Evolutionary conservation across 176 grass and related monocot species (phyloP), one percentile per base, ranked within the genome.

Genomic region (Ensete glaucum): DNA sequence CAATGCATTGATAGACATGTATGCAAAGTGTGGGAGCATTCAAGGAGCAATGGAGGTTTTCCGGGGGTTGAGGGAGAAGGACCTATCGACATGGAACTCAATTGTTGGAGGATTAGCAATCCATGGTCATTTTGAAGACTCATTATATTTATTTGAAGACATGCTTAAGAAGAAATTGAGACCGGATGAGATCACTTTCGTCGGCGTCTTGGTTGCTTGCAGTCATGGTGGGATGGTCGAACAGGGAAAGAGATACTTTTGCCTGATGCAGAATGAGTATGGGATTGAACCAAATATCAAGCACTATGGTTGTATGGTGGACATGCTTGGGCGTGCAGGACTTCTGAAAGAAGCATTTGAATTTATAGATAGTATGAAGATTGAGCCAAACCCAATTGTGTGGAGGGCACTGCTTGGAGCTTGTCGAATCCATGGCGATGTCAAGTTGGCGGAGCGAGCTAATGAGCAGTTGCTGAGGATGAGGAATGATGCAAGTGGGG

Each of bases 81-180:
- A 90, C 64, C 80, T 97, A 51, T 90, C 93, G n/a, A 92, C 83
- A 64, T 97, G 88, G 87, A 97, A 97, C 67, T 97, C 90, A 0
- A 81, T 88, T 60, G 86, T 92, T 73, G 82, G 87, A 79, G 93
- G 90, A 55, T 67, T 92, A 82, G 90, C 90, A 52, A 52, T 92
- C 71, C 83, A 97, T 62, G 90, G 87, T 1, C 85, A 90, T 62
- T 53, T 63, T 50, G n/a, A 68, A 11, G 88, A 90, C 65, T 83
- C 87, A 6, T 23, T 90, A 34, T 26, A 83, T 9, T 1, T 87
- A 22, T 97, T 97, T 11, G 72, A 85, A 69, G 79, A 90, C 64
- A 97, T 97, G 90, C 57, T 97, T 8, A 67, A 77, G 62, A 79
- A 71, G 78, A 88, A 76, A 79, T 80, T 86, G 69, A 77, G 65